phyloP scores from a whole-genome alignment of 176 grass and related monocot species.

The Tuctoria greenei region DNA sequence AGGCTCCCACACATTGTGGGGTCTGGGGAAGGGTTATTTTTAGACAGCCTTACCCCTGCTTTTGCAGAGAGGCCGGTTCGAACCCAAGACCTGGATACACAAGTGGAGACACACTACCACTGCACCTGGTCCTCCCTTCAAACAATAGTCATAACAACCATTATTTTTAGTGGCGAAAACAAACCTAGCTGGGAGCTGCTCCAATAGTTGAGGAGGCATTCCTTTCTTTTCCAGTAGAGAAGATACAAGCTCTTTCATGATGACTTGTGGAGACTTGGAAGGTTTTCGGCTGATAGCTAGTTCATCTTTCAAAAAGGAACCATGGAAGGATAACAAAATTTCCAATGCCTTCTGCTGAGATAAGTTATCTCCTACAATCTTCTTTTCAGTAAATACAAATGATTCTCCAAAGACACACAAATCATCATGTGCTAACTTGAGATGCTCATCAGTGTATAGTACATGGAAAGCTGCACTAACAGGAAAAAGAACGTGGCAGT shows the following conservation, averaged over 20 bases:
- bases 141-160: background rate
- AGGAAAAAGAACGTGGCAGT: slow-evolving; percentile 60
- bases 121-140: no score
- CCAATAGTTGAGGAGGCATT: slow-evolving; percentile 58
- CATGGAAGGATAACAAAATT: slow-evolving; percentile 49
- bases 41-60: no score
- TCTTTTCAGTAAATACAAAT: slow-evolving; percentile 34
- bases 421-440: slow-evolving; percentile 34
- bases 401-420: slow-evolving; percentile 30
- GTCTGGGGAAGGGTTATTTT: no score
- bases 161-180: slow-evolving; percentile 18
- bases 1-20: no score
- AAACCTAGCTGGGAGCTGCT: slow-evolving; percentile 85
- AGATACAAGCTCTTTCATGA: slow-evolving; percentile 77
- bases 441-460: slow-evolving; percentile 44
- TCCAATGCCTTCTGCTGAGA: slow-evolving; percentile 48
- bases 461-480: slow-evolving; percentile 52
- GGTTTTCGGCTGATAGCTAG: slow-evolving; percentile 45
- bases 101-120: no score
- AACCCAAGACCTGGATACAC: no score
- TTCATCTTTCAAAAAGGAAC: slow-evolving; percentile 74
- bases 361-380: slow-evolving; percentile 32
- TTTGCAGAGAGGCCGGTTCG: no score
- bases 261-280: slow-evolving; percentile 65
- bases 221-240: slow-evolving; percentile 58